A percentile compares a stretch with the other conserved stretches of the same genome.
Conservation (phyloP, 148 eudicot genomes). For the Mesembryanthemum crystallinum region DNA sequence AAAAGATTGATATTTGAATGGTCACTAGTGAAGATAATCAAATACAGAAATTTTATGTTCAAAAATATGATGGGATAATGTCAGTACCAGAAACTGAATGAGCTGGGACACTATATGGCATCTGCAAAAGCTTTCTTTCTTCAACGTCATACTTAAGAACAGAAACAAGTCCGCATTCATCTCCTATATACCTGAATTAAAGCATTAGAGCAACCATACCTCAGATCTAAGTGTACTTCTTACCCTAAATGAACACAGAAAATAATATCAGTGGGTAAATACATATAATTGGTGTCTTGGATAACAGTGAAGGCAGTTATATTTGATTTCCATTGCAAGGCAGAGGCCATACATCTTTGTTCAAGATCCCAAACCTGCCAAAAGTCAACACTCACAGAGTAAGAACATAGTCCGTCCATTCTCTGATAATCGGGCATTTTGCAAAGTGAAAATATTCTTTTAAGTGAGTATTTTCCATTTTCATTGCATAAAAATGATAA, state of each 20-base stretch:
- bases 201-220: constrained; percentile 11
- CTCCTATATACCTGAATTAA: constrained; percentile 78
- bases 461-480: no score
- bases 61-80: constrained; percentile 13
- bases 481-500: no score
- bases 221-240: constrained; percentile 12
- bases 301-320: constrained; percentile 82
- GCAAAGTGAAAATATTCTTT: no score
- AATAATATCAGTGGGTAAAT: constrained; percentile 19
- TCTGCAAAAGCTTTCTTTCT: constrained; percentile 50
- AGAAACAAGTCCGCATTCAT: constrained; percentile 69
- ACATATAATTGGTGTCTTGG: constrained; percentile 77
- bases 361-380: constrained; percentile 94
- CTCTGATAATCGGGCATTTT: no score
- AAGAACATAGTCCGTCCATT: no score
- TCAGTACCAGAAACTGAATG: constrained; percentile 65
- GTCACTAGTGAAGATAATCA: not conserved
- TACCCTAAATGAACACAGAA: not conserved
- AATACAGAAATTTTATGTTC: not conserved
- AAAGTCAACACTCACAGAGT: constrained; percentile 17
- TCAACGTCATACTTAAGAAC: constrained; percentile 63
- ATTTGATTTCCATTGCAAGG: constrained; percentile 77
- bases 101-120: constrained; percentile 64
- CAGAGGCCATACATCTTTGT: constrained; percentile 57
- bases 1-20: not conserved